A percentile compares a stretch with the other conserved stretches of the same genome.
Evolutionary conservation across 1,284 basidiomycete species (phyloP).

Genomic region (Boletellus deceptivus): DNA sequence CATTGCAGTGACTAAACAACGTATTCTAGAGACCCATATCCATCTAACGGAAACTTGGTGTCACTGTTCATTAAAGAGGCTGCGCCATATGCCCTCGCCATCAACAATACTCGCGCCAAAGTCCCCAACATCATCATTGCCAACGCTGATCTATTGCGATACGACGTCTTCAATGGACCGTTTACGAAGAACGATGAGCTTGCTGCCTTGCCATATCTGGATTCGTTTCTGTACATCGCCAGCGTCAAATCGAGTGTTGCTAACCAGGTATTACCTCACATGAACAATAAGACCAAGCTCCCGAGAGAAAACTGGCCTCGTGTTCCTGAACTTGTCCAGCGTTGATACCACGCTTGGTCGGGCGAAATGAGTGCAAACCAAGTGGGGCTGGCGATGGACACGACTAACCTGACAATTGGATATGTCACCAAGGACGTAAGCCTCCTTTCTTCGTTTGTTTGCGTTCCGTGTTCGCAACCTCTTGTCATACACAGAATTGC

Average conservation of each 20-base stretch:
- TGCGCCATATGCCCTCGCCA: constrained; percentile 50
- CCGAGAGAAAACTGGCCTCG: constrained; percentile 43
- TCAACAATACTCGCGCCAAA: constrained; percentile 58
- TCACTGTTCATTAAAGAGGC: constrained; percentile 61
- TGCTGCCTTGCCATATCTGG: constrained; percentile 64
- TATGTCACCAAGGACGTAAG: constrained; percentile 72
- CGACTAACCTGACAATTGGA: constrained; percentile 55
- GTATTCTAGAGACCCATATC: constrained; percentile 52
- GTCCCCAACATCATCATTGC: constrained; percentile 67
- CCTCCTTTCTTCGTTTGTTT: neutral
- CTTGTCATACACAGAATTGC: constrained; percentile 48
- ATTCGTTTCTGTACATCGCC: constrained; percentile 61
- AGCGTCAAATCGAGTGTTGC: constrained; percentile 50
- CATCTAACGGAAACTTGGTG: constrained; percentile 62
- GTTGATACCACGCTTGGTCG: constrained; percentile 53
- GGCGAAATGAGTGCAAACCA: constrained; percentile 47
- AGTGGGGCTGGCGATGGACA: constrained; percentile 22
- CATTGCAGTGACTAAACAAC: neutral
- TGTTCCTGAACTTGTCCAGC: constrained; percentile 50
- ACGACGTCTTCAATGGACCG: constrained; percentile 64
- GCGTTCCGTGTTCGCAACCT: no score
- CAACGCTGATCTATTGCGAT: constrained; percentile 73
- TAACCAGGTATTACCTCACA: constrained; percentile 47
- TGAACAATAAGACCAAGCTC: constrained; percentile 45
- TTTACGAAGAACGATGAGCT: constrained; percentile 82